These are phyloP conservation scores for Calonectria henricotiae DNA, from an alignment of 2,329 filamentous ascomycete species.

Conservation along the genomic window DNA sequence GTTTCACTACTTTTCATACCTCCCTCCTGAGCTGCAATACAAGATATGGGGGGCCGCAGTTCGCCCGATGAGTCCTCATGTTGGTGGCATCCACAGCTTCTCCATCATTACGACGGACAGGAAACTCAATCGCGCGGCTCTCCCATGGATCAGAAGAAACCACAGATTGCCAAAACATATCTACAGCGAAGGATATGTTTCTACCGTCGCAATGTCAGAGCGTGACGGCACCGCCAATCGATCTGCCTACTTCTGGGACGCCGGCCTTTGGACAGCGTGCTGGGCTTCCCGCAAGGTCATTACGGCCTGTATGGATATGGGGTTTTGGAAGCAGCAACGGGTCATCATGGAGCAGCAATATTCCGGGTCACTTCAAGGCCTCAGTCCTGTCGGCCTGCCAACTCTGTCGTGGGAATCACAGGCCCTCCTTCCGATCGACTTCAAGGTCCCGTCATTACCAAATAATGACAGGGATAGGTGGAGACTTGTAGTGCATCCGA, in stretches of 20 bases:
- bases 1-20: not conserved
- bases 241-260: constrained; percentile 4
- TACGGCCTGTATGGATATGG: not conserved
- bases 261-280: not conserved
- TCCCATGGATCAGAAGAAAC: not conserved
- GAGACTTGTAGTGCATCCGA: not conserved
- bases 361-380: too few species aligned
- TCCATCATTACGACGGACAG: not conserved
- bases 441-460: not conserved
- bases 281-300: not conserved
- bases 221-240: not conserved
- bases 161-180: not conserved
- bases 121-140: not conserved
- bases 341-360: not conserved
- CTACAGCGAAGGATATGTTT: not conserved
- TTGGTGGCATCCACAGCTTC: not conserved
- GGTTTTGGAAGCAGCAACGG: not conserved
- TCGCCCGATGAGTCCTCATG: not conserved
- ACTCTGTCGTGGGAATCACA: not conserved
- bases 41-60: constrained; percentile 1
- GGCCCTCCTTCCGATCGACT: not conserved
- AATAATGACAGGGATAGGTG: not conserved
- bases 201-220: not conserved
- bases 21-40: not conserved
- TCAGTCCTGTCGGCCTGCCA: not conserved